Evolutionary conservation across 2,329 filamentous ascomycete species (phyloP), one percentile per base, ranked within the genome.

Genomic region (Ophiostoma tasmaniense): DNA sequence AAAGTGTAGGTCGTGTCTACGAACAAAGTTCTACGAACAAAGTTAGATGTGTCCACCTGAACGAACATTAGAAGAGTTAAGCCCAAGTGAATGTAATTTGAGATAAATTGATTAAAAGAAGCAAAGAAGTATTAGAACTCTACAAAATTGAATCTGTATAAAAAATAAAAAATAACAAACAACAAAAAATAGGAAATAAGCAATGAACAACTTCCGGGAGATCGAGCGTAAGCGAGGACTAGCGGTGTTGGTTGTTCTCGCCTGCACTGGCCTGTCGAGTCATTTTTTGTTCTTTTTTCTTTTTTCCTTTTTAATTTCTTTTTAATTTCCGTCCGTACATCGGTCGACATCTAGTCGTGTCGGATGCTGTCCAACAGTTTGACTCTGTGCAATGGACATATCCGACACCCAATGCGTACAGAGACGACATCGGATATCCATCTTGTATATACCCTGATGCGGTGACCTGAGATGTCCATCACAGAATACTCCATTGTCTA

Each of bases 361-460:
- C 37, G 42, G 17, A n/a, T 45, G 42, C 25, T 25, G 50, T 11
- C 30, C 7, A 11, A 17, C 13, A 13, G 20, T 4, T 45, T 45
- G 42, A 45, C 5, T 17, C 14, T 4, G 39, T n/a, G 17, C 6
- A 4, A 7, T 20, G 42, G 14, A 45, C 17, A 45, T 5, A n/a
- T 45, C 42, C 42, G 17, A 45, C 42, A 45, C 6, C 42, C 42
- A 45, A 20, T 45, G 37, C 37, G 37, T 3, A 39, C 11, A 39
- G 2, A 39, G 37, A 30, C 25, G 25, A 17, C 10, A 2, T 14
- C 11, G 30, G 5, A 45, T 14, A 39, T 3, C 37, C 55, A 17
- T 11, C 11, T 33, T 61, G 55, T 33, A 61, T 61, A 61, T 61
- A 30, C 55, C 55, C 55, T 61, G 55, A 61, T 61, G 55, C 55